Evolutionary conservation across 2,329 filamentous ascomycete species (phyloP), one percentile per base, ranked within the genome.

Genomic region (Rutstroemia sp.): DNA sequence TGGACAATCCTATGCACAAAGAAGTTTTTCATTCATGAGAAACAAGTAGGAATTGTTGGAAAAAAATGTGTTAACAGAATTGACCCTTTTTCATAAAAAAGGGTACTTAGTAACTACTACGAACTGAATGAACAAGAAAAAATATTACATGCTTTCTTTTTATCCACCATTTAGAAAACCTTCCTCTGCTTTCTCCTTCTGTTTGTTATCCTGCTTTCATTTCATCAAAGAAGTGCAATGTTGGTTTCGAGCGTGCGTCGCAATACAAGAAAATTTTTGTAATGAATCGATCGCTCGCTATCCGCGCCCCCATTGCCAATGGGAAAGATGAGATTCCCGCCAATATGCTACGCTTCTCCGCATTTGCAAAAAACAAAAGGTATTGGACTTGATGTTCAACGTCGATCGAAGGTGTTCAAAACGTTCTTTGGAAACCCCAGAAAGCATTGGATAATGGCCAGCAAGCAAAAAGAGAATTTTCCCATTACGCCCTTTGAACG

Each of bases 71-170:
- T 34, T 34, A 34, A 34, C 30, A 41, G 23, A 37, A 46, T 23
- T 8, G 19, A 18, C 19, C 21, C 44, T 8, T 27, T 10, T 12
- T 16, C 9, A 21, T 6, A 44, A 23, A 42, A 53, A 65, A 57
- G 64, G 58, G 58, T 59, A 61, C 58, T 56, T 60, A 58, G 52
- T 63, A 60, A 62, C 54, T 59, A 52, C 57, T 49, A 55, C 53
- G 38, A 55, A 55, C 45, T 50, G 53, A 55, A 50, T 44, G 60
- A 52, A 49, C 59, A 58, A 56, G 60, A 58, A 44, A 62, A 60
- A 61, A 61, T 62, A 62, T 62, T 62, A 62, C 59, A 62, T 58
- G 61, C 61, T 60, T 56, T 39, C 54, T 58, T 53, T 53, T 52
- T 52, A 14, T 48, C 44, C 34, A 34, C 30, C 30, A 34, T 12